Evolutionary conservation across 2,329 filamentous ascomycete genomes (phyloP), one percentile per base, ranked within the genome.

Genomic region (Didymella arachidicola): DNA sequence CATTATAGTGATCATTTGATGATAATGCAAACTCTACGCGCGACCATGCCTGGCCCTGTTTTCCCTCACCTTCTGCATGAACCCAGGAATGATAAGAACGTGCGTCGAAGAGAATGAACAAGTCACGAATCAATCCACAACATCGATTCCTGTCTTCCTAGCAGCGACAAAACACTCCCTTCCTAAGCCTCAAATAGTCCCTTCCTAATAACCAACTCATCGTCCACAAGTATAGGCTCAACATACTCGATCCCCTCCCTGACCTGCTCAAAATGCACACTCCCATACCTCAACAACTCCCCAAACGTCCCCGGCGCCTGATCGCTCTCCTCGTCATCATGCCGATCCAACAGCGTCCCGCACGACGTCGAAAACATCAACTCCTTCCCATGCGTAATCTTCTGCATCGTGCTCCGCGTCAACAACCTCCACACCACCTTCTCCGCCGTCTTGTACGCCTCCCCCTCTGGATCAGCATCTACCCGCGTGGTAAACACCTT

Each of bases 201-300:
- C 39, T 71, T 72, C n/a, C 54, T 61, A 16, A 73, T 62, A 10
- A 69, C 60, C 7, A 54, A 27, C 11, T 61, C 52, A 1, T 50
- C 32, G 0, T 52, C 54, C 2, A 65, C 63, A 42, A 46, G 45
- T 30, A 60, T 45, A 8, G 67, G 59, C 14, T 70, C 58, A 10
- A 71, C 59, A 45, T 67, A 71, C 16, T 53, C 54, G 41, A 72
- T 67, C 1, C 45, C 47, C 30, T 73, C 74, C 27, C 77, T 67
- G 12, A 62, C 74, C 64, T 79, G 76, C 41, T 74, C 70, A 29
- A 77, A 68, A 59, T 76, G 68, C 1, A 76, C 61, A 36, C 73
- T 74, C 0, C 73, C 77, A 41, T 74, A 77, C 27, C 77, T 60
- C 26, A 79, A 57, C 48, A 76, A 59, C 53, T 76, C 77, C 1